A percentile compares a stretch with the other conserved stretches of the same genome.
phyloP scores from a whole-genome alignment of 495 filamentous ascomycete genomes.

The Immersiella caudata region DNA sequence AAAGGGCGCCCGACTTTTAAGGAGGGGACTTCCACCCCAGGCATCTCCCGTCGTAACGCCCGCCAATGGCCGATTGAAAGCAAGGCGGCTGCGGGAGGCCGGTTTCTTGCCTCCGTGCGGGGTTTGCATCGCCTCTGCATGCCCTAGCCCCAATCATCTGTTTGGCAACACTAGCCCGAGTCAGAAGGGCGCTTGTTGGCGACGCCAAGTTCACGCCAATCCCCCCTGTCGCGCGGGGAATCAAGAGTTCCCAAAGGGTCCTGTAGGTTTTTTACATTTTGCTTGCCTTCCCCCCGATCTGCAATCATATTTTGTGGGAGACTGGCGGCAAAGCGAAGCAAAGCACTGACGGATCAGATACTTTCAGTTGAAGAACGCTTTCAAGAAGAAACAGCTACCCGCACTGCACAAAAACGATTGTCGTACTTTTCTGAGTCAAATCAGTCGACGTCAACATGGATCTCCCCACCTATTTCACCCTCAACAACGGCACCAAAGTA shows the following conservation, averaged over 20 bases:
- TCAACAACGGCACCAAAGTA: slow-evolving; percentile 34
- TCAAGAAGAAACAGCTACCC: too few relatives aligned
- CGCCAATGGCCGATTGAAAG: neutral
- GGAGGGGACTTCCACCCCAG: neutral
- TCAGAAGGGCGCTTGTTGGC: neutral
- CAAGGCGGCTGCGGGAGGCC: neutral
- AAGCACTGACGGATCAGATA: too few relatives aligned
- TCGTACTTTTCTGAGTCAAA: neutral
- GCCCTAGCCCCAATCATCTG: too few relatives aligned
- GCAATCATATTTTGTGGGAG: too few relatives aligned
- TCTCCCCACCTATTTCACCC: slow-evolving; percentile 21
- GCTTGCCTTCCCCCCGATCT: too few relatives aligned
- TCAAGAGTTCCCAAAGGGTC: too few relatives aligned
- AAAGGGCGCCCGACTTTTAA: neutral
- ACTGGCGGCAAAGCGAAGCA: too few relatives aligned
- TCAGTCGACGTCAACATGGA: slow-evolving; percentile 11
- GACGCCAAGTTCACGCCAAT: too few relatives aligned
- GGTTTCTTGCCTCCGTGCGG: neutral
- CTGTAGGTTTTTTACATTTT: too few relatives aligned
- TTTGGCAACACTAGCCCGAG: neutral
- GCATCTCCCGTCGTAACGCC: neutral
- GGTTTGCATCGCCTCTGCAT: slow-evolving; percentile 1
- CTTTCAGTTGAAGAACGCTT: too few relatives aligned
- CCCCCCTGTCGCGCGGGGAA: too few relatives aligned
- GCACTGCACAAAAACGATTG: too few relatives aligned